Evolutionary conservation across 139 green algal species (phyloP), one percentile per base, ranked within the genome.

Genomic region (Ettlia oleoabundans): DNA sequence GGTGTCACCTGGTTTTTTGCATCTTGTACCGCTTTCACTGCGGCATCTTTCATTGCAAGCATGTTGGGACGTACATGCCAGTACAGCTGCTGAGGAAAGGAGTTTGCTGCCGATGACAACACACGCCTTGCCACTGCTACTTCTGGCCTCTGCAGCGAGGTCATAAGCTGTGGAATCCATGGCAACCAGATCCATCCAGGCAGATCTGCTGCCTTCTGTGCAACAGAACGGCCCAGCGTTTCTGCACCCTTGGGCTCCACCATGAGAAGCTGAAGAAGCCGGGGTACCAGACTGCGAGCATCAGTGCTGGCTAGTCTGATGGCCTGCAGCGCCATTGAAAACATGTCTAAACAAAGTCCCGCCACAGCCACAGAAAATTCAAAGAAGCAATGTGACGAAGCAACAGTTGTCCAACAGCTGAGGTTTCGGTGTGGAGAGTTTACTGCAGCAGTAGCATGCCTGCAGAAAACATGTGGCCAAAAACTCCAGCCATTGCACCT

Each of bases 101-200:
- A 35, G 26, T 43, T 21, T 18, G 87, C 85, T 6, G 89, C 86
- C 32, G 85, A 66, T 2, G 64, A 53, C 30, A 94, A 80, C n/a
- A 93, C 65, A 76, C 86, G 76, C 80, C 94, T 95, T 13, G 87
- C 88, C 55, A 92, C 76, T 1, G 81, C 63, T 18, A 81, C 84
- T 86, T 99, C 97, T 33, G 90, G 89, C 5, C 94, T 88, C 75
- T 96, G 92, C 78, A 99, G 90, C 18, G 85, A 87, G 10, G 89
- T 89, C 74, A 98, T 90, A 76, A 99, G 92, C 91, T 99, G 96
- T 0, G 94, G 94, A 13, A 98, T 85, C 91, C 93, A 99, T 28
- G 90, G 83, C 80, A 99, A 91, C 97, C 97, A 99, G 68, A 98
- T 91, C 92, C 93, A 97, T n/a, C 83, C 65, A 0, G 96, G 95